Conservation (phyloP, 208 protist genomes). For the Acanthamoeba sp. region DNA sequence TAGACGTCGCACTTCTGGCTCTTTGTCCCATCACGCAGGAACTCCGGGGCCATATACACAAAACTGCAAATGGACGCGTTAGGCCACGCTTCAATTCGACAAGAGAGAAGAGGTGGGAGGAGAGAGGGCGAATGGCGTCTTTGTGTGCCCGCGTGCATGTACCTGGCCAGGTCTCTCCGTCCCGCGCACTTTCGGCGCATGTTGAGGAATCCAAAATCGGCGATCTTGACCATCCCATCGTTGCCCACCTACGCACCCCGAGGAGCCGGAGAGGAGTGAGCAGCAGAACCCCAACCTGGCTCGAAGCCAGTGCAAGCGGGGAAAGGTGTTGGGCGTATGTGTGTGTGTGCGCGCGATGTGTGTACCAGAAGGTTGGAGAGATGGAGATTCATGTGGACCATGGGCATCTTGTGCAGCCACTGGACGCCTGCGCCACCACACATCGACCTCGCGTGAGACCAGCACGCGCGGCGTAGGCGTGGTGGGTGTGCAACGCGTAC, state of each 20-base stretch:
- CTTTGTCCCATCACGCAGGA: background rate
- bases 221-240: conserved; percentile 44
- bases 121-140: background rate
- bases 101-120: no score
- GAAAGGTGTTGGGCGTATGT: no score
- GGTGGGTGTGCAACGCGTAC: background rate
- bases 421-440: background rate
- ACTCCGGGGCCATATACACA: conserved; percentile 52
- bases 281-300: no score
- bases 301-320: no score
- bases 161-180: background rate
- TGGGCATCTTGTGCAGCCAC: conserved; percentile 53
- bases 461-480: no score
- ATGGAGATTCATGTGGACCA: conserved; percentile 48
- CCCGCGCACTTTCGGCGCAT: conserved; percentile 6
- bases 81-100: no score
- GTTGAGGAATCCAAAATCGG: conserved; percentile 52
- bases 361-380: conserved; percentile 52
- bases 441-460: background rate
- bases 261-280: no score
- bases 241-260: background rate
- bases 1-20: conserved; percentile 60
- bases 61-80: no score
- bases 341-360: no score
- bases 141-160: background rate